phyloP scores from a whole-genome alignment of 2,329 filamentous ascomycete genomes.

The Colletotrichum liriopes region DNA sequence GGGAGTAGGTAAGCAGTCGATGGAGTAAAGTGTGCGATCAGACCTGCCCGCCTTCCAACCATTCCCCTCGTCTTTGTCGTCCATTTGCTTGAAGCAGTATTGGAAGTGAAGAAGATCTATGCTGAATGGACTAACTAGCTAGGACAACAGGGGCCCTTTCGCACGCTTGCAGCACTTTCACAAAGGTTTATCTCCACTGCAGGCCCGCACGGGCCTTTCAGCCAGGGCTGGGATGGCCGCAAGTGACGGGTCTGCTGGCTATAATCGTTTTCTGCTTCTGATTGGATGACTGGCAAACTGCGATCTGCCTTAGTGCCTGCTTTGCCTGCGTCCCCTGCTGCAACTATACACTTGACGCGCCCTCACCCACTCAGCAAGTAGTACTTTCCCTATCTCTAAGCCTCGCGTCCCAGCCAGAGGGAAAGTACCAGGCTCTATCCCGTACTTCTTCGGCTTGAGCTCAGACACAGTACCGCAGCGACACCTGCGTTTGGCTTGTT shows the following conservation, averaged over 20 bases:
- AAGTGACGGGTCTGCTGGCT: neutral
- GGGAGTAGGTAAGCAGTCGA: neutral
- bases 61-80: neutral
- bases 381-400: neutral
- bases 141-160: neutral
- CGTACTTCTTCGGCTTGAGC: neutral
- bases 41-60: neutral
- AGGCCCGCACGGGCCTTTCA: neutral
- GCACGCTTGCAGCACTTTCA: neutral
- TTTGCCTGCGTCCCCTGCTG: neutral
- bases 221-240: neutral
- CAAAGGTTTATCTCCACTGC: neutral
- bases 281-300: neutral
- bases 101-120: neutral
- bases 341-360: neutral
- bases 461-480: neutral
- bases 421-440: conserved; percentile 1
- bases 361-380: neutral
- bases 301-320: neutral
- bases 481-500: conserved; percentile 3
- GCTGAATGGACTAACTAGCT: neutral
- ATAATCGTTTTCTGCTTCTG: neutral
- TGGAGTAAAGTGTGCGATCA: neutral
- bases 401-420: conserved; percentile 14
- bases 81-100: neutral